Conservation (phyloP, 2,329 filamentous ascomycete species). For the Pestalotiopsis sp. region DNA sequence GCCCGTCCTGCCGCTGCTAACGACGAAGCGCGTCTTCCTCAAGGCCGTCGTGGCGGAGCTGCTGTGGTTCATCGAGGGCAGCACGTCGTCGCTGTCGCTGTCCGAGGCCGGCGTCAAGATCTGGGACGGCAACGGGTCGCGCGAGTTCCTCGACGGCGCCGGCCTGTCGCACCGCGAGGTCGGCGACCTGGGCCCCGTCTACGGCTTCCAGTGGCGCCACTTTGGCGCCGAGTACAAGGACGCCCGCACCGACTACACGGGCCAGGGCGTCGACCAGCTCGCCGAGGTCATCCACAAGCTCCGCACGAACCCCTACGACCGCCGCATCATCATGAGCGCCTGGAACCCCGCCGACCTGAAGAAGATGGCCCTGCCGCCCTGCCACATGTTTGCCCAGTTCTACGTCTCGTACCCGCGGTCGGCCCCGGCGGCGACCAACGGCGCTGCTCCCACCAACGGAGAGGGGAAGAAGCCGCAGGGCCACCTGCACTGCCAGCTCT, state of each 20-base stretch:
- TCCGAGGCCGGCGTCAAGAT: constrained; percentile 86
- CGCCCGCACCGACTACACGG: constrained; percentile 78
- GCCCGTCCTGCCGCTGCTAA: constrained; percentile 86
- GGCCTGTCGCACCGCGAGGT: constrained; percentile 80
- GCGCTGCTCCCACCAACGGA: constrained; percentile 21
- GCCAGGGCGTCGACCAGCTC: constrained; percentile 90
- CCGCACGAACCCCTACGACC: constrained; percentile 80
- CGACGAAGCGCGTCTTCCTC: constrained; percentile 94
- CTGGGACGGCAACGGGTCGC: constrained; percentile 96
- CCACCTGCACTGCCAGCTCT: constrained; percentile 82
- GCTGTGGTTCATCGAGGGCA: constrained; percentile 91
- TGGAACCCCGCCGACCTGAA: constrained; percentile 86
- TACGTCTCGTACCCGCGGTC: constrained; percentile 66
- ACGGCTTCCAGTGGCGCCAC: constrained; percentile 98
- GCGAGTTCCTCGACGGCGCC: constrained; percentile 84
- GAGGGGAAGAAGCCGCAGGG: constrained; percentile 51
- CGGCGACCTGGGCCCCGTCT: constrained; percentile 92
- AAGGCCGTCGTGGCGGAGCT: constrained; percentile 90
- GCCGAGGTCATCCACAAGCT: constrained; percentile 89
- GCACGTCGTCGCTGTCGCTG: constrained; percentile 78
- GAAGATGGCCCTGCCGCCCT: constrained; percentile 79
- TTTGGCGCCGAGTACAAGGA: constrained; percentile 91
- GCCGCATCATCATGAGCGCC: constrained; percentile 85
- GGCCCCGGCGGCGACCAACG: constrained; percentile 14
- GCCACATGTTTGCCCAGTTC: constrained; percentile 85